phyloP scores from a whole-genome alignment of 176 grass and related monocot genomes.

The Triticum dicoccoides region DNA sequence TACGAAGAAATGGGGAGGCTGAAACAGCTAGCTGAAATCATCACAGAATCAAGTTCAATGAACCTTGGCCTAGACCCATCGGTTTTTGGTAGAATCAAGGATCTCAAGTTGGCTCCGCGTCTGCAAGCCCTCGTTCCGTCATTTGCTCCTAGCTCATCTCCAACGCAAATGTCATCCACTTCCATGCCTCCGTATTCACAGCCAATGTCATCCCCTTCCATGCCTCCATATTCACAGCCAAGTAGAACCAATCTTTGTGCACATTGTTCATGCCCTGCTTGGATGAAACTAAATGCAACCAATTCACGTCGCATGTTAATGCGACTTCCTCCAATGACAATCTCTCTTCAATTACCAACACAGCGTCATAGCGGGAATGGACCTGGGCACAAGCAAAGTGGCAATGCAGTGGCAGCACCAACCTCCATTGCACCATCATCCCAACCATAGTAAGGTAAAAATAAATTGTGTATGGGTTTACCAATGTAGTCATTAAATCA shows the following conservation, averaged over 20 bases:
- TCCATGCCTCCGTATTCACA: slow-evolving; percentile 10
- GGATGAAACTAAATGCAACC: slow-evolving; percentile 1
- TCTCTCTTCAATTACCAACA: background rate
- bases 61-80: slow-evolving; percentile 38
- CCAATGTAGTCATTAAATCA: background rate
- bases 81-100: slow-evolving; percentile 34
- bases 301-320: slow-evolving; percentile 25
- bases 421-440: background rate
- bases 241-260: background rate
- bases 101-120: slow-evolving; percentile 27
- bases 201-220: background rate
- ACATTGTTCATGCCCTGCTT: slow-evolving; percentile 25
- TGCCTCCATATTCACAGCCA: slow-evolving; percentile 12
- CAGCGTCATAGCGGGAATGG: background rate
- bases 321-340: background rate
- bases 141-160: slow-evolving; percentile 18
- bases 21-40: slow-evolving; percentile 29
- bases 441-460: slow-evolving; percentile 18
- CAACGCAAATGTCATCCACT: background rate
- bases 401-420: background rate
- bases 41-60: slow-evolving; percentile 11
- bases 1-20: background rate
- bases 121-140: slow-evolving; percentile 8
- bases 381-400: slow-evolving; percentile 1
- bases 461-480: slow-evolving; percentile 25